A percentile compares a stretch with the other conserved stretches of the same genome.
Conservation (phyloP, 495 filamentous ascomycete species). For the Rusavskia elegans region DNA sequence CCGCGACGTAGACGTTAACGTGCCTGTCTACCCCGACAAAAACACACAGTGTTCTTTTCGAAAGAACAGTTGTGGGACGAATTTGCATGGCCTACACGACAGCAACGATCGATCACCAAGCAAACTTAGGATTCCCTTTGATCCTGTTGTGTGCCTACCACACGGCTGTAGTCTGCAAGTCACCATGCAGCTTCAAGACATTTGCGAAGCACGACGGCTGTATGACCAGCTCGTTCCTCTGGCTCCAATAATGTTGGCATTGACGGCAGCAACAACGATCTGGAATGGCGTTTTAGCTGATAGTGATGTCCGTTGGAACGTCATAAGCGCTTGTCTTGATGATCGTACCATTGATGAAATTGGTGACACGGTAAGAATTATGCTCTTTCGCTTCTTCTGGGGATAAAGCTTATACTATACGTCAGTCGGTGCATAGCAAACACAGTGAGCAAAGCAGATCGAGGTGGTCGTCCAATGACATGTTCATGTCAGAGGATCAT, state of each 20-base stretch:
- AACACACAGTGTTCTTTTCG: slow-evolving; percentile 80
- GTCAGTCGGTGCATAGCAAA: no score
- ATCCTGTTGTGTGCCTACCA: slow-evolving; percentile 38
- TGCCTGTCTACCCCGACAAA: slow-evolving; percentile 76
- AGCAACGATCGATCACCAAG: slow-evolving; percentile 87
- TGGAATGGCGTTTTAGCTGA: slow-evolving; percentile 98
- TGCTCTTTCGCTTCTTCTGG: no score
- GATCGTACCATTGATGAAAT: slow-evolving; percentile 86
- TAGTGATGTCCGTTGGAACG: slow-evolving; percentile 95
- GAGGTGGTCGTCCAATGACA: slow-evolving; percentile 89
- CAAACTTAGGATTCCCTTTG: slow-evolving; percentile 40
- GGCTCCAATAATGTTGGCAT: slow-evolving; percentile 79
- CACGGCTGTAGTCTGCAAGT: slow-evolving; percentile 98
- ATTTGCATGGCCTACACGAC: slow-evolving; percentile 85
- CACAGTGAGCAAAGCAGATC: slow-evolving; percentile 12
- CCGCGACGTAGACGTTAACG: slow-evolving; percentile 90
- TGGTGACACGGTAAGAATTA: slow-evolving; percentile 60
- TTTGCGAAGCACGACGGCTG: slow-evolving; percentile 77
- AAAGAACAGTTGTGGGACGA: slow-evolving; percentile 82
- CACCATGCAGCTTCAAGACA: slow-evolving; percentile 96
- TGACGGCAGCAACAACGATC: slow-evolving; percentile 93
- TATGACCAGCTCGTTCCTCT: slow-evolving; percentile 94
- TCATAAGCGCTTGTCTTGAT: slow-evolving; percentile 82
- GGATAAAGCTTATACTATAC: no score
- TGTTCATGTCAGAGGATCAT: slow-evolving; percentile 87